Percentiles rank a stretch among this genome's conserved stretches.
phyloP scores from a whole-genome alignment of 176 grass and related monocot species.

The Elymus sibiricus region DNA sequence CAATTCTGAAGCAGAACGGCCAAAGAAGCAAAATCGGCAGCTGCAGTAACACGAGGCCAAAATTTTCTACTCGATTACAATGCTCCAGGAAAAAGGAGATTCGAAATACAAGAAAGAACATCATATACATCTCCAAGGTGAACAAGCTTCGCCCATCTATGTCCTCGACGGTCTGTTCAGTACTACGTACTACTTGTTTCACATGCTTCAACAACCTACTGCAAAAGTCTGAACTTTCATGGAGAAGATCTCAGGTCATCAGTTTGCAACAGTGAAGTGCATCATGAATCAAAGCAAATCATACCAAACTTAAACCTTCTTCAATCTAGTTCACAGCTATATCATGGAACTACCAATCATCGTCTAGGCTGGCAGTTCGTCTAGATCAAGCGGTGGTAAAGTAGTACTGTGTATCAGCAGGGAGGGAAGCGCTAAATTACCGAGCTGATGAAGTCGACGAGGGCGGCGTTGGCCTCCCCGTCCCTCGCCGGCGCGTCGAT shows the following conservation, averaged over 20 bases:
- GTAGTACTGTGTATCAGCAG: not conserved
- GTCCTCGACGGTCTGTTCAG: not conserved
- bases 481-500: constrained; percentile 94
- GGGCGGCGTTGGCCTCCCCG: constrained; percentile 90
- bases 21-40: not conserved
- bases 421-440: constrained; percentile 7
- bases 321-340: not conserved
- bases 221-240: no score
- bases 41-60: not conserved
- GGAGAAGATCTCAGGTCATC: not conserved
- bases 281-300: not conserved
- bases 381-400: not conserved
- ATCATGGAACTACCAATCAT: not conserved
- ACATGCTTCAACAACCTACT: not conserved
- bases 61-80: not conserved
- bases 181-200: not conserved
- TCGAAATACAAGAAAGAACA: not conserved
- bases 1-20: not conserved
- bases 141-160: not conserved
- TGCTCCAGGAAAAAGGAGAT: not conserved
- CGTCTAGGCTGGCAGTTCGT: not conserved
- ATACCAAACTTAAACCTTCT: not conserved
- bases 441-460: constrained; percentile 90
- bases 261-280: not conserved
- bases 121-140: not conserved